Base-by-base conservation (phyloP, 768 basidiomycete genomes). In the Phaffia tasmanica region DNA sequence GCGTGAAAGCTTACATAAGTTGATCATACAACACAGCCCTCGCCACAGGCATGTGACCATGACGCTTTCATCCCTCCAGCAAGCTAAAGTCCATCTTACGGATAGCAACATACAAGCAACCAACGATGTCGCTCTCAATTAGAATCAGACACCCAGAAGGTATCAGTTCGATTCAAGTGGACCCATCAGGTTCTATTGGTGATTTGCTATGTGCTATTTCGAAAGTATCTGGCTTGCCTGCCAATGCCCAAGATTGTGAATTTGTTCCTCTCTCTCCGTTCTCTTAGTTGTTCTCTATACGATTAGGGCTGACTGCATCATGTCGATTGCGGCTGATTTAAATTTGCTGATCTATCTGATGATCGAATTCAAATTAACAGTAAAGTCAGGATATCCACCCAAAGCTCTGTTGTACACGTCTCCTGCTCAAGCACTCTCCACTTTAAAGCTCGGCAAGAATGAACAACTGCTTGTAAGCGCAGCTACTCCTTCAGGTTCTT, bases 81-180 rank as follows among this genome's bases (percentile, higher is more conserved):
- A n/a, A n/a, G n/a, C n/a, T n/a, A n/a, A n/a, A n/a, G n/a, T n/a
- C 11, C 35, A 42, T 42, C 35, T 42, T 11, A 11, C n/a, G n/a
- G n/a, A n/a, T n/a, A 11, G 35, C 35, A 42, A 42, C 35, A 42
- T 42, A n/a, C 11, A 11, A 42, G 4, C 35, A 42, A 42, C 35
- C 35, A 42, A 42, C 35, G 11, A 42, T 42, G 35, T 58, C 55
- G 21, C 49, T 63, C 25, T 46, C 60, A 25, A 51, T 94, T 49
- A 85, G 92, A 29, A 79, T 97, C 3, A 83, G 92, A 68, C 86
- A 92, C 76, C 88, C 92, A 18, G 83, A 85, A 73, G 92, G 92
- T 35, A 83, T 88, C 32, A 79, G 85, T 9, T 89, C 89, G 11
- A 79, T 95, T 64, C 81, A 89, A 57, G 76, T 91, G 48, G 81